Conservation (phyloP, 805 yeast species). For the Blastobotrys robertii region DNA sequence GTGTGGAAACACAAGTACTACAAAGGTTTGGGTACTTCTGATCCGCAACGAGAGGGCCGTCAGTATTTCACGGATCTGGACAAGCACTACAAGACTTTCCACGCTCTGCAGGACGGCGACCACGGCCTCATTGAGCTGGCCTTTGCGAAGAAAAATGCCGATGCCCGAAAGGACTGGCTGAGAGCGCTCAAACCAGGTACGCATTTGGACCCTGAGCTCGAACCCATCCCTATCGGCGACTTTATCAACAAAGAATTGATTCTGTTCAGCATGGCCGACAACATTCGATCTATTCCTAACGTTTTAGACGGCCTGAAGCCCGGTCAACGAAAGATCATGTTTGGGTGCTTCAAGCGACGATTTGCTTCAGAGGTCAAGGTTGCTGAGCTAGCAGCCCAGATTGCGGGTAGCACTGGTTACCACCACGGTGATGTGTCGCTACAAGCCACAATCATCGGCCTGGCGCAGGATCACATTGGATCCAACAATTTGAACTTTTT, state of each 20-base stretch:
- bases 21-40: constrained; percentile 97
- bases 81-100: constrained; percentile 77
- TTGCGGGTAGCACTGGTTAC: constrained; percentile 80
- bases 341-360: constrained; percentile 77
- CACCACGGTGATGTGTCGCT: constrained; percentile 93
- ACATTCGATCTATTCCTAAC: constrained; percentile 88
- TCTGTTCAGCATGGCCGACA: constrained; percentile 93
- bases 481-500: constrained; percentile 78
- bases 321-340: constrained; percentile 89
- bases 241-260: constrained; percentile 93
- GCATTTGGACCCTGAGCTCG: constrained; percentile 67
- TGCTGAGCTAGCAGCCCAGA: constrained; percentile 81
- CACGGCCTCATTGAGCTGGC: constrained; percentile 77
- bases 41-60: constrained; percentile 60
- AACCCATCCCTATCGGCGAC: constrained; percentile 78
- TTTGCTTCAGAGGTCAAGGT: constrained; percentile 74
- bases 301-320: constrained; percentile 94
- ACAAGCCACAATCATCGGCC: constrained; percentile 80
- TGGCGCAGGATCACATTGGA: constrained; percentile 94
- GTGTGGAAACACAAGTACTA: constrained; percentile 92
- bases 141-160: constrained; percentile 89
- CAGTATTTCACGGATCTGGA: constrained; percentile 82
- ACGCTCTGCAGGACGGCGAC: constrained; percentile 66
- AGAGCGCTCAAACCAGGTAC: constrained; percentile 89
- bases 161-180: constrained; percentile 95